These are phyloP conservation scores for Leccinum huronense DNA, from an alignment of 1,284 basidiomycete species.

Conservation along the genomic window DNA sequence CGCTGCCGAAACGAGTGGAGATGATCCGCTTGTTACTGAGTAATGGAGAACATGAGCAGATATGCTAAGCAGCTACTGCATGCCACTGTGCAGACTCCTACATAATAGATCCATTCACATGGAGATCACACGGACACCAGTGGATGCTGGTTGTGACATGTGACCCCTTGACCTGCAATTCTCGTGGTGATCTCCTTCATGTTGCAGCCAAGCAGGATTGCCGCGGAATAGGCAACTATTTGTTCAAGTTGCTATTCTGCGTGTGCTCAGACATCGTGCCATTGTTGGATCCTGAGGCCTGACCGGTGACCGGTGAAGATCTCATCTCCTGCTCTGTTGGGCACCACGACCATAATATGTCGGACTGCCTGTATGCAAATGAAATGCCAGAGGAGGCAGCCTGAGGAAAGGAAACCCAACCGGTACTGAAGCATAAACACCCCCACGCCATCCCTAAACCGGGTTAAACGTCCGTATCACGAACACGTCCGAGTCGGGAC, in stretches of 20 bases:
- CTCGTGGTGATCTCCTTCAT: not conserved
- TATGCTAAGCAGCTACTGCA: not conserved
- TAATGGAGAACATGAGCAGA: not conserved
- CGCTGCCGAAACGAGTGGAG: not conserved
- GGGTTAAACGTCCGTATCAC: too few species aligned
- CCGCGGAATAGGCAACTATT: not conserved
- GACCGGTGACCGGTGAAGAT: too few species aligned
- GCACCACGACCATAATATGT: too few species aligned
- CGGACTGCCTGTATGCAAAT: too few species aligned
- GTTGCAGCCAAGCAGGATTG: not conserved
- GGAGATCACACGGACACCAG: not conserved
- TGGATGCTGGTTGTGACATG: not conserved
- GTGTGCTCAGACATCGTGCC: not conserved
- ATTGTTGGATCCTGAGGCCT: not conserved
- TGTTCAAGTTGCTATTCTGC: not conserved
- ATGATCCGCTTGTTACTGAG: not conserved
- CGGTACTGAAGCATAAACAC: too few species aligned
- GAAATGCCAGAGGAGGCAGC: too few species aligned
- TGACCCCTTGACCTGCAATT: not conserved
- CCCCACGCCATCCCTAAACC: too few species aligned
- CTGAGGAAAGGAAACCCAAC: too few species aligned
- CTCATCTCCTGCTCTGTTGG: too few species aligned
- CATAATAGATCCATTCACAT: not conserved
- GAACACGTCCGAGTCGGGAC: too few species aligned
- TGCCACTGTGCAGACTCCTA: conserved; percentile 28